Evolutionary conservation across 495 filamentous ascomycete genomes (phyloP).

Genomic region (Xylaria intraflava): DNA sequence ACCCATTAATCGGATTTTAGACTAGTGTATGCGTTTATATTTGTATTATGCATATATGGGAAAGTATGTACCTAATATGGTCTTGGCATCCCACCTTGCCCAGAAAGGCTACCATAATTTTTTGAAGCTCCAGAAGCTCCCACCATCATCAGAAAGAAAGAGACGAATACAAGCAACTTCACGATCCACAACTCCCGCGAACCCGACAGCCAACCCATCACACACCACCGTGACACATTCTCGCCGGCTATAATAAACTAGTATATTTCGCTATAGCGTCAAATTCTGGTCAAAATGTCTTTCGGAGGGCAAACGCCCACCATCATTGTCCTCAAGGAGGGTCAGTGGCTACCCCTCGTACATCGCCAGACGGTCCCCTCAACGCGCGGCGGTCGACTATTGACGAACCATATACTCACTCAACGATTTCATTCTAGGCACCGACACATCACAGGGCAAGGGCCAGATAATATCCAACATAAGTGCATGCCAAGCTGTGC

Average conservation of each 20-base stretch:
- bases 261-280: not conserved
- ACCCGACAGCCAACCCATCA: no score
- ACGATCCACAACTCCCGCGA: slow-evolving; percentile 4
- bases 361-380: slow-evolving; percentile 3
- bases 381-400: not conserved
- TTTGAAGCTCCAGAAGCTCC: slow-evolving; percentile 21
- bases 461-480: slow-evolving; percentile 98
- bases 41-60: not conserved
- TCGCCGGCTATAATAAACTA: not conserved
- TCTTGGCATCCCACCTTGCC: slow-evolving; percentile 5
- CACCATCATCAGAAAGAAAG: slow-evolving; percentile 3
- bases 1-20: not conserved
- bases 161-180: slow-evolving; percentile 11
- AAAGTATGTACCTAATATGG: not conserved
- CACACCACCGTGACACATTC: not conserved
- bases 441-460: slow-evolving; percentile 93
- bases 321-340: slow-evolving; percentile 97
- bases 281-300: slow-evolving; percentile 57
- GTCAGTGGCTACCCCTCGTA: slow-evolving; percentile 50
- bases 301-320: slow-evolving; percentile 98
- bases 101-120: slow-evolving; percentile 23
- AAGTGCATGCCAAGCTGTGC: slow-evolving; percentile 96
- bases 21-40: not conserved
- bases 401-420: not conserved
- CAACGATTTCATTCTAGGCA: slow-evolving; percentile 52